phyloP scores from a whole-genome alignment of 768 basidiomycete species.

The Tremella yokohamensis region DNA sequence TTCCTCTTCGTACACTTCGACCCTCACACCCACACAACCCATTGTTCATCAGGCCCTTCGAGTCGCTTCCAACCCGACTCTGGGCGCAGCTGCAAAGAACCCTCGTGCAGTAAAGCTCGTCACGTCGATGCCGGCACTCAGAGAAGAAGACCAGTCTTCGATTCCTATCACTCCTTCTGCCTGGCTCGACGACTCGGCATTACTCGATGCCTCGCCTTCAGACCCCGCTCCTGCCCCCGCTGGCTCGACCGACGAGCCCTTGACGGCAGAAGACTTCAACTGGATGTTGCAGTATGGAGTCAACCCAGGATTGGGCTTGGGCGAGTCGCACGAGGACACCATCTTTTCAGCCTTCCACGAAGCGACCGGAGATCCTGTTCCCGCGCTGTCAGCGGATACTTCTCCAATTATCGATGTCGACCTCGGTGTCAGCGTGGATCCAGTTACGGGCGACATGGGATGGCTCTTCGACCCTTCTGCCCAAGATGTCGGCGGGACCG shows the following conservation, averaged over 20 bases:
- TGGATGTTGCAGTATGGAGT: constrained; percentile 22
- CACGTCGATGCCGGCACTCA: constrained; percentile 41
- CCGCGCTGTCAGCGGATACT: not conserved
- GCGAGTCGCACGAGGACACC: constrained; percentile 22
- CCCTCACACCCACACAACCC: constrained; percentile 14
- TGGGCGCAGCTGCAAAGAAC: constrained; percentile 22
- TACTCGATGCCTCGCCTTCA: not conserved
- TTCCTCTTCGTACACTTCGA: constrained; percentile 34
- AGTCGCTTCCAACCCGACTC: constrained; percentile 37
- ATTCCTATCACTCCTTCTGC: constrained; percentile 11
- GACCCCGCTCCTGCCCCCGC: not conserved
- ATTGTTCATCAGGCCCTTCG: constrained; percentile 19
- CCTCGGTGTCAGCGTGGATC: constrained; percentile 6
- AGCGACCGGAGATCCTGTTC: not conserved
- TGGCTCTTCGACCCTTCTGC: constrained; percentile 21
- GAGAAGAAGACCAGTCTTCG: constrained; percentile 27
- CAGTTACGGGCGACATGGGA: not conserved
- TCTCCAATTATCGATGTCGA: constrained; percentile 32
- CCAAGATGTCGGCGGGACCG: constrained; percentile 28
- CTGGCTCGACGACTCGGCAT: constrained; percentile 31
- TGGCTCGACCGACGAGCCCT: constrained; percentile 21
- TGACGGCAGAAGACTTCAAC: constrained; percentile 32
- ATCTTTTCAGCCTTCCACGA: constrained; percentile 36
- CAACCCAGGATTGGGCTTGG: constrained; percentile 31
- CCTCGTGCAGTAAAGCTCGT: constrained; percentile 23